Conservation (phyloP, 2,329 filamentous ascomycete species). For the Helotiales sp. region DNA sequence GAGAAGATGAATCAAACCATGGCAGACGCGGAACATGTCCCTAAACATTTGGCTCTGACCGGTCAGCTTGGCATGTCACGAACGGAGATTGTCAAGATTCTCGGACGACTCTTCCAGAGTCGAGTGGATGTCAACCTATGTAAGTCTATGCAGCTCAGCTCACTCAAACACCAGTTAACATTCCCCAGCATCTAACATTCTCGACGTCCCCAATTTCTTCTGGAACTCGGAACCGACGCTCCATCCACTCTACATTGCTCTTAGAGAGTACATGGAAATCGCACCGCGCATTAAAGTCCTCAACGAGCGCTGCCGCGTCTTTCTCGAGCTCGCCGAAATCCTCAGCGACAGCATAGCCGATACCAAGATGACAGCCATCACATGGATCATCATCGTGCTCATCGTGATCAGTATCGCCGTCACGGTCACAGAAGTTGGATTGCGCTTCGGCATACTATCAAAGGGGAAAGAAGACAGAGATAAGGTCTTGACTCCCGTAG, state of each 20-base stretch:
- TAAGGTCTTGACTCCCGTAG: neutral
- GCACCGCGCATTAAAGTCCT: conserved; percentile 94
- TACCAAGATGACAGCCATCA: conserved; percentile 93
- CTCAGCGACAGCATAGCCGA: conserved; percentile 90
- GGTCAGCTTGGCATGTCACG: conserved; percentile 90
- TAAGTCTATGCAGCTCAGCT: conserved; percentile 54
- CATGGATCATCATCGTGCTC: conserved; percentile 96
- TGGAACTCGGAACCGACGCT: conserved; percentile 97
- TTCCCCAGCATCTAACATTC: conserved; percentile 81
- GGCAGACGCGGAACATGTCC: conserved; percentile 89
- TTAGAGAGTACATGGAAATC: conserved; percentile 97
- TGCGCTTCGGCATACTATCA: conserved; percentile 79
- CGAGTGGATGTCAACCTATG: conserved; percentile 97
- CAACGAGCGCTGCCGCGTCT: conserved; percentile 95
- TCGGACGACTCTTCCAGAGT: conserved; percentile 89
- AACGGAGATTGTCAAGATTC: conserved; percentile 88
- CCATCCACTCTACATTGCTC: conserved; percentile 90
- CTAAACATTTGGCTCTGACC: conserved; percentile 84
- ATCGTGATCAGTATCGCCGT: conserved; percentile 91
- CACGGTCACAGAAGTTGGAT: conserved; percentile 84
- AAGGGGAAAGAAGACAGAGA: conserved; percentile 39
- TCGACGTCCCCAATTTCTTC: conserved; percentile 96
- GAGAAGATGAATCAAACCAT: conserved; percentile 95
- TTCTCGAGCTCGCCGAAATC: conserved; percentile 94
- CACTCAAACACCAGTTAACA: conserved; percentile 30